These are phyloP conservation scores for Tricholomella constricta DNA, from an alignment of 768 basidiomycete species.

Conservation along the genomic window DNA sequence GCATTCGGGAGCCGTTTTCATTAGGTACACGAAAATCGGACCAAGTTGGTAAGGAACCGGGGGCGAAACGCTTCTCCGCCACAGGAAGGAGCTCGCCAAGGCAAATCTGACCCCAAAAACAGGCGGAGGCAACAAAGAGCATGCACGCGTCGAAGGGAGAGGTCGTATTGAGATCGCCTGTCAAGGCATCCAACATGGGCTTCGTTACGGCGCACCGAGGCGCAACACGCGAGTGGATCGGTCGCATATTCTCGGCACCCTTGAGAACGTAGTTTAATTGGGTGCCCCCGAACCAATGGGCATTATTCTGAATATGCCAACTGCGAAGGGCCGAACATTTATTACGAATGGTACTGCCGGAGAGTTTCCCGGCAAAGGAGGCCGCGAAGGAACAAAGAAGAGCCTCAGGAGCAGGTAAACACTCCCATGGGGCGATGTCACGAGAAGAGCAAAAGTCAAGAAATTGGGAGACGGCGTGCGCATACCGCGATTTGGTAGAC, in stretches of 20 bases:
- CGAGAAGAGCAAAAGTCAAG: too few relatives aligned
- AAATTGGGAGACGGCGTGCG: too few relatives aligned
- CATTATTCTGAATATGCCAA: conserved; percentile 33
- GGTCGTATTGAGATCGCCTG: not conserved
- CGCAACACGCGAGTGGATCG: conserved; percentile 11
- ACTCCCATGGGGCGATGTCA: not conserved
- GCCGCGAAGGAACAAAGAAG: conserved; percentile 32
- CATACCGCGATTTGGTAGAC: too few relatives aligned
- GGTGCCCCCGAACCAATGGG: conserved; percentile 20
- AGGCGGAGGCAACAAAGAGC: conserved; percentile 19
- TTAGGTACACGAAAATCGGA: not conserved
- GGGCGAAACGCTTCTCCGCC: not conserved
- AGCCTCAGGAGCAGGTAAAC: conserved; percentile 27
- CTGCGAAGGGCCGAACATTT: conserved; percentile 29
- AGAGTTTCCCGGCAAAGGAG: conserved; percentile 18
- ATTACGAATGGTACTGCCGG: conserved; percentile 20
- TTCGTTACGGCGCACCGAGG: conserved; percentile 22
- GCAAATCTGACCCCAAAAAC: conserved; percentile 35
- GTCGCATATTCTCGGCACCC: conserved; percentile 26
- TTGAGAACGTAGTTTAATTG: conserved; percentile 24
- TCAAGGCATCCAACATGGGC: conserved; percentile 17
- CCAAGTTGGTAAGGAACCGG: not conserved
- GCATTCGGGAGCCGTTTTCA: not conserved
- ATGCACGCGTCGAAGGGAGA: conserved; percentile 24
- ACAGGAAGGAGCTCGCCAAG: conserved; percentile 32